These are phyloP conservation scores for Dioszegia hungarica DNA, from an alignment of 768 basidiomycete genomes.

Conservation along the genomic window DNA sequence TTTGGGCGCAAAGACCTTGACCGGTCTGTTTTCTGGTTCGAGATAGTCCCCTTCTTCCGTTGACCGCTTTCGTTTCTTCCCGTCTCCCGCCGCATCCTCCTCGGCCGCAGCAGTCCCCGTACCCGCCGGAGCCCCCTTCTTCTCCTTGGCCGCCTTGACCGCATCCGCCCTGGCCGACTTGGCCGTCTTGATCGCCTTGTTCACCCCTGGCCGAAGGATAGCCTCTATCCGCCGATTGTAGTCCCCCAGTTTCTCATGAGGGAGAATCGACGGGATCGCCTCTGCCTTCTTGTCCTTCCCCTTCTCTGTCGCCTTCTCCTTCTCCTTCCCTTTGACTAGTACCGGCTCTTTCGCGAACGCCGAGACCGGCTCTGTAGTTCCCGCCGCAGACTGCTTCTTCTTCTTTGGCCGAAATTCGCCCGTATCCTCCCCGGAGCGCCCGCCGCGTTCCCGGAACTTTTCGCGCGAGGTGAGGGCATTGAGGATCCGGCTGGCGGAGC, in stretches of 20 bases:
- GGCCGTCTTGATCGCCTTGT: conserved; percentile 41
- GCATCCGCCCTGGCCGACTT: conserved; percentile 22
- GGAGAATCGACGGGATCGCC: conserved; percentile 28
- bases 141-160: conserved; percentile 11
- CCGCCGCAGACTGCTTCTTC: neutral
- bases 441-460: conserved; percentile 27
- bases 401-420: conserved; percentile 13
- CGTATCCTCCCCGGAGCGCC: conserved; percentile 27
- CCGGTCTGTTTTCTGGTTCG: conserved; percentile 6
- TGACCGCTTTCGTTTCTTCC: neutral
- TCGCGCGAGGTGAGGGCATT: conserved; percentile 29
- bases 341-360: neutral
- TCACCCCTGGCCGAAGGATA: conserved; percentile 38
- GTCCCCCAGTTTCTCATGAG: conserved; percentile 39
- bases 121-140: conserved; percentile 6
- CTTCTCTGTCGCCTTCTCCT: conserved; percentile 8
- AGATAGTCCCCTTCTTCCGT: neutral
- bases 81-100: conserved; percentile 4
- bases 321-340: conserved; percentile 9
- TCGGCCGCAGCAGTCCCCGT: conserved; percentile 7
- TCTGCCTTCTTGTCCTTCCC: conserved; percentile 9
- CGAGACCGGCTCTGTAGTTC: neutral
- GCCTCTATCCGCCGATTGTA: conserved; percentile 46
- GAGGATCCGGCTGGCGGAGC: conserved; percentile 34
- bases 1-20: conserved; percentile 28